Base-by-base conservation (phyloP, 768 basidiomycete species). In the Mycena latifolia region DNA sequence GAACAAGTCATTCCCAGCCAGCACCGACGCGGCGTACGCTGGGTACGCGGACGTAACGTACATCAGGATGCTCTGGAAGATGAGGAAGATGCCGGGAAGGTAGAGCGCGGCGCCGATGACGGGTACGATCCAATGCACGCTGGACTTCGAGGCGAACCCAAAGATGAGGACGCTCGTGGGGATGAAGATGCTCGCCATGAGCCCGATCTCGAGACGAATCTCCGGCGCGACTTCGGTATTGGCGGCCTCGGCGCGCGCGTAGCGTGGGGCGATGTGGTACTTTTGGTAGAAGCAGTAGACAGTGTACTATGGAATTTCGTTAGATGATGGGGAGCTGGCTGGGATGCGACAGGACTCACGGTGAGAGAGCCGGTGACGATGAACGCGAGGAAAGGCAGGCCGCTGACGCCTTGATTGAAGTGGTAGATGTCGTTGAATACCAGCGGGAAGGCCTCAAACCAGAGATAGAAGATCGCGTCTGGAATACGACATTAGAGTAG, bases 121-220 rank as follows among this genome's bases (percentile, higher is more conserved):
- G 29, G 79, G 77, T 2, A 74, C 75, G 41, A 80, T 80, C 79
- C 79, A 79, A 53, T 76, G 77, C 0, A 80, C 62, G 59, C 61
- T 68, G 24, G 69, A 46, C 9, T 67, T 71, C 22, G 75, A 72
- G 9, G 77, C 72, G 69, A 76, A 77, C 47, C 78, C 78, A 63
- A 80, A 80, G 66, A 76, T 74, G 61, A 80, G 75, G 59, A 81
- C 64, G 39, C 70, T 73, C 28, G 75, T 72, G 1, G 79, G 79
- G 27, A 80, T 73, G 64, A 78, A 69, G 29, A 77, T 46, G 25
- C 71, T 71, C 27, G 74, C 78, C 24, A 79, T 51, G 37, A 81
- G 73, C 8, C 77, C 78, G 28, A 77, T 57, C 25, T 77, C 76
- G 61, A 81, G 75, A 18, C 76, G 74, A 25, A 73, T 71, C 59